These are phyloP conservation scores for Ceratocystis eucalypticola DNA, from an alignment of 2,329 filamentous ascomycete genomes.

Conservation along the genomic window DNA sequence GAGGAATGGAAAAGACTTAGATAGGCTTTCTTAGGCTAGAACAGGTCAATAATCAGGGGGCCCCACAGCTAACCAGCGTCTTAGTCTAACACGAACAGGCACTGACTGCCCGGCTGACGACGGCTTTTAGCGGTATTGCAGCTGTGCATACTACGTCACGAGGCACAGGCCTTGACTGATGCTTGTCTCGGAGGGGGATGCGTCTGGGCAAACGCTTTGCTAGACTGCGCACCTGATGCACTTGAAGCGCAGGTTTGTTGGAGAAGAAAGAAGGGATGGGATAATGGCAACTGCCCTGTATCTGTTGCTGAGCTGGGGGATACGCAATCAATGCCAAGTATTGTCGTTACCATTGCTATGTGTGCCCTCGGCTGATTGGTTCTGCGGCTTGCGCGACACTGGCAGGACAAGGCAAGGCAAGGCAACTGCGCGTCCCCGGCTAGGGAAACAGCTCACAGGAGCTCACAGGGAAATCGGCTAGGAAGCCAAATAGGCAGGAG, in stretches of 20 bases:
- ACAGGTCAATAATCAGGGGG: no score
- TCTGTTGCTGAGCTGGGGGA: no score
- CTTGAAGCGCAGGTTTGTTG: not conserved
- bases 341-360: not conserved
- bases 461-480: no score
- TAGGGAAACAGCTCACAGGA: no score
- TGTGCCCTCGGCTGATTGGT: not conserved
- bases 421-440: no score
- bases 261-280: not conserved
- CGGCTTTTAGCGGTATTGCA: conserved; percentile 33
- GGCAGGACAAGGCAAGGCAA: not conserved
- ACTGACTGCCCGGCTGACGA: conserved; percentile 27
- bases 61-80: no score
- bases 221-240: not conserved
- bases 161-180: not conserved
- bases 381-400: no score
- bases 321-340: not conserved
- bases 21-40: no score
- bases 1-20: not conserved
- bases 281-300: no score
- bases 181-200: not conserved
- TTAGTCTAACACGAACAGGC: not conserved
- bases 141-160: not conserved
- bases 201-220: not conserved
- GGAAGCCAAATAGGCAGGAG: no score